Evolutionary conservation across 2,329 filamentous ascomycete species (phyloP).

Genomic region (Trichothecium sympodiale): DNA sequence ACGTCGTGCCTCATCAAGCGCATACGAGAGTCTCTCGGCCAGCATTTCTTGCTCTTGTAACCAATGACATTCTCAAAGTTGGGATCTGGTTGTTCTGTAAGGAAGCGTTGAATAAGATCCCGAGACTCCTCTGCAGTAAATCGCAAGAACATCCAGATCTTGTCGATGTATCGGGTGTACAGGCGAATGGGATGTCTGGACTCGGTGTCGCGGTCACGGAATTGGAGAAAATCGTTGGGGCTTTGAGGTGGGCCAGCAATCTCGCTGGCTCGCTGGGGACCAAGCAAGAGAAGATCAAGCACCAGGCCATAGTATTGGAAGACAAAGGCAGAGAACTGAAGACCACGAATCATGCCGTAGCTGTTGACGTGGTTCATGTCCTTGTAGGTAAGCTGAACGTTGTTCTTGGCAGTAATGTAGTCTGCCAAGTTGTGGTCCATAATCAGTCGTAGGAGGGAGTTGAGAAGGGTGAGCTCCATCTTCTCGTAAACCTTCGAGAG

Average conservation of each 20-base stretch:
- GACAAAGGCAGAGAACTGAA: constrained; percentile 97
- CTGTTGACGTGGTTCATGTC: constrained; percentile 99
- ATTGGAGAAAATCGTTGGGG: constrained; percentile 96
- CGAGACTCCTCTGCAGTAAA: constrained; percentile 91
- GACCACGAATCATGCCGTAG: constrained; percentile 93
- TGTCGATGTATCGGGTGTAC: constrained; percentile 97
- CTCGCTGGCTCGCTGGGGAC: constrained; percentile 91
- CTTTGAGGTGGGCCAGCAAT: constrained; percentile 89
- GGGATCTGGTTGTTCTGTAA: constrained; percentile 95
- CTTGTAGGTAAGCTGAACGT: constrained; percentile 97
- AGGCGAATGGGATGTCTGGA: constrained; percentile 88
- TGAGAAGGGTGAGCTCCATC: constrained; percentile 91
- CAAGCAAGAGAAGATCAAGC: constrained; percentile 82
- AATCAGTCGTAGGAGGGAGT: constrained; percentile 82
- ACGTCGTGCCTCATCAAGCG: constrained; percentile 97
- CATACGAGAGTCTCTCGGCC: constrained; percentile 96
- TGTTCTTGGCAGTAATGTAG: constrained; percentile 99
- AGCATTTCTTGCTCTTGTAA: constrained; percentile 99
- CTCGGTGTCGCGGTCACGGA: constrained; percentile 86
- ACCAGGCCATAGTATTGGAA: constrained; percentile 98
- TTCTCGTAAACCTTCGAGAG: constrained; percentile 99
- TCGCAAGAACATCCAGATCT: constrained; percentile 94
- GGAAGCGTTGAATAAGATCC: constrained; percentile 91
- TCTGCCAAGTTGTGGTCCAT: constrained; percentile 99
- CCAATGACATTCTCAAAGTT: constrained; percentile 99